These are phyloP conservation scores for Albugo candida DNA, from an alignment of 352 stramenopile species.

Conservation along the genomic window DNA sequence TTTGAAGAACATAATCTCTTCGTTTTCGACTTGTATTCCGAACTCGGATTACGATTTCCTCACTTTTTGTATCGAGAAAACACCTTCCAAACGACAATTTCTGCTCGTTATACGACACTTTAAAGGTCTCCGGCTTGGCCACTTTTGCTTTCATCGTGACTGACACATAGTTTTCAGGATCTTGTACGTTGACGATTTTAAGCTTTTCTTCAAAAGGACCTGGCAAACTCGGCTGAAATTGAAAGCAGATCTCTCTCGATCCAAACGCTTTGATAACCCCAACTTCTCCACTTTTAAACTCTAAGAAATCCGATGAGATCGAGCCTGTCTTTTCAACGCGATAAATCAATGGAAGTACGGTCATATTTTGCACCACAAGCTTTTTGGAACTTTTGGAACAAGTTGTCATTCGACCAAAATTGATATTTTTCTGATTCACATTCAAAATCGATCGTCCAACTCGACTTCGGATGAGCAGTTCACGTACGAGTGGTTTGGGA, in stretches of 20 bases:
- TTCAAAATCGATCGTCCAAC: constrained; percentile 77
- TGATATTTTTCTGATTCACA: constrained; percentile 85
- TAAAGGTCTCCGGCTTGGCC: constrained; percentile 79
- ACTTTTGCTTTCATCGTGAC: constrained; percentile 81
- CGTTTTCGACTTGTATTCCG: constrained; percentile 78
- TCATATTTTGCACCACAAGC: constrained; percentile 76
- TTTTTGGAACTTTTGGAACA: constrained; percentile 75
- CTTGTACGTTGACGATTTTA: constrained; percentile 80
- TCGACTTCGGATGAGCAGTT: constrained; percentile 65
- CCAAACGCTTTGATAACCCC: constrained; percentile 77
- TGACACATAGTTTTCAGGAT: constrained; percentile 68
- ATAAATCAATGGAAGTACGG: constrained; percentile 63
- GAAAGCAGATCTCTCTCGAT: constrained; percentile 77
- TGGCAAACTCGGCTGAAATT: constrained; percentile 72
- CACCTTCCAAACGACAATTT: constrained; percentile 69
- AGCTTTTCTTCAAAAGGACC: constrained; percentile 79
- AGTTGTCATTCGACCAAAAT: constrained; percentile 73
- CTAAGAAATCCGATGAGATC: constrained; percentile 78
- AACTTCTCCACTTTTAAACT: constrained; percentile 76
- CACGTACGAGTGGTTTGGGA: constrained; percentile 23
- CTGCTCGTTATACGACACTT: constrained; percentile 73
- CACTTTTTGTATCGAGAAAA: constrained; percentile 63
- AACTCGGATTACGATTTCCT: constrained; percentile 67
- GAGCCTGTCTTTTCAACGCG: constrained; percentile 78
- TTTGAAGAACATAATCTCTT: constrained; percentile 73